Percentiles rank a stretch among this genome's conserved stretches.
Conservation (phyloP, 202 grass and related monocot genomes). For the Miscanthus sacchariflorus region DNA sequence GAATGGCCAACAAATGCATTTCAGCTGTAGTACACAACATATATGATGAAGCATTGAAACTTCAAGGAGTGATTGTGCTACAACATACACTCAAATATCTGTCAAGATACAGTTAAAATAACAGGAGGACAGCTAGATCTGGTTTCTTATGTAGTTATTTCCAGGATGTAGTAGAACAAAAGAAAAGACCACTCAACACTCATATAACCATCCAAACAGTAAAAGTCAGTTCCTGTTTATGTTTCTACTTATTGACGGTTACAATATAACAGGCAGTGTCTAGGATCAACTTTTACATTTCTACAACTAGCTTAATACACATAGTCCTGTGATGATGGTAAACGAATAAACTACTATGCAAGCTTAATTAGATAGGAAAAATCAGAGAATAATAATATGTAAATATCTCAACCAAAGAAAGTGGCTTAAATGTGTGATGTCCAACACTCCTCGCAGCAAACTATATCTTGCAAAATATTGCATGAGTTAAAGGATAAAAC, state of each 20-base stretch:
- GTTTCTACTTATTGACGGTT: neutral
- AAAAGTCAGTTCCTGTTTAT: neutral
- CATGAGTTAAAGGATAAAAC: neutral
- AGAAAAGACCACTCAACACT: neutral
- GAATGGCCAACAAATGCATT: neutral
- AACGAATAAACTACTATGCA: neutral
- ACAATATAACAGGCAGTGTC: slow-evolving; percentile 1
- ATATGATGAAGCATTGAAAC: neutral
- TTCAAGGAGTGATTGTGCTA: neutral
- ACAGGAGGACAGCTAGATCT: slow-evolving; percentile 1
- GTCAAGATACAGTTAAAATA: slow-evolving; percentile 24
- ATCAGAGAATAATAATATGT: neutral
- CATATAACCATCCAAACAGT: neutral
- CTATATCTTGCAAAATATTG: neutral
- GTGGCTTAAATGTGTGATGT: neutral
- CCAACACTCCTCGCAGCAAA: neutral
- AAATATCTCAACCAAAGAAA: slow-evolving; percentile 1
- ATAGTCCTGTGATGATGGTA: neutral
- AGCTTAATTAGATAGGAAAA: slow-evolving; percentile 8
- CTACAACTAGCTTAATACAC: slow-evolving; percentile 17
- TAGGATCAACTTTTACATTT: slow-evolving; percentile 7
- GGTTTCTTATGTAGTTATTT: neutral
- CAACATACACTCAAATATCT: slow-evolving; percentile 9
- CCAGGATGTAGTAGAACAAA: neutral
- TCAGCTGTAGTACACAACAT: neutral